Evolutionary conservation across 257 asterid genomes (phyloP).

Genomic region (Petunia axillaris): DNA sequence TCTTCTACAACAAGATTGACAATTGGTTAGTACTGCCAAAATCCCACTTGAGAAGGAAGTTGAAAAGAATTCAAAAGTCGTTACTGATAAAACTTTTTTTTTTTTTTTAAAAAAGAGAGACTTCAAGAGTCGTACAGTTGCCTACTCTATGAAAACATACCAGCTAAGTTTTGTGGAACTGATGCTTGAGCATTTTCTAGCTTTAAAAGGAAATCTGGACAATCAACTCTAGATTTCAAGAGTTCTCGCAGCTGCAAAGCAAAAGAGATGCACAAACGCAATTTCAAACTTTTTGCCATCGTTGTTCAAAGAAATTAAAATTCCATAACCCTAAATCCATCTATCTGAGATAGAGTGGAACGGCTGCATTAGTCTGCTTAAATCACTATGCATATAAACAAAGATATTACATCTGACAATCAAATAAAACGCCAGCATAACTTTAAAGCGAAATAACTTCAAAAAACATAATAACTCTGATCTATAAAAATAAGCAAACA

Average conservation of each 20-base stretch:
- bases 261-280: background rate
- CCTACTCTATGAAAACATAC: conserved; percentile 41
- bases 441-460: background rate
- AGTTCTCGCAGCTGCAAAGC: conserved; percentile 73
- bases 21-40: background rate
- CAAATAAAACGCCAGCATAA: background rate
- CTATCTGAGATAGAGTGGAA: background rate
- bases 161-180: conserved; percentile 60
- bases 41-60: background rate
- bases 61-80: background rate
- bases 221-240: conserved; percentile 82
- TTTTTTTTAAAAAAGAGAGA: too few relatives aligned
- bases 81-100: too few relatives aligned
- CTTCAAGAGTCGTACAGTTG: background rate
- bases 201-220: conserved; percentile 89
- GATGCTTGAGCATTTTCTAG: conserved; percentile 78
- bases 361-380: background rate
- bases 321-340: conserved; percentile 7
- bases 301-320: background rate
- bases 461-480: background rate
- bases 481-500: background rate
- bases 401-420: background rate
- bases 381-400: background rate
- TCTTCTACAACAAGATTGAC: conserved; percentile 63
- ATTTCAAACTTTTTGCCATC: background rate